A percentile compares a stretch with the other conserved stretches of the same genome.
phyloP scores from a whole-genome alignment of 306 rosid species.

The Casuarina glauca region DNA sequence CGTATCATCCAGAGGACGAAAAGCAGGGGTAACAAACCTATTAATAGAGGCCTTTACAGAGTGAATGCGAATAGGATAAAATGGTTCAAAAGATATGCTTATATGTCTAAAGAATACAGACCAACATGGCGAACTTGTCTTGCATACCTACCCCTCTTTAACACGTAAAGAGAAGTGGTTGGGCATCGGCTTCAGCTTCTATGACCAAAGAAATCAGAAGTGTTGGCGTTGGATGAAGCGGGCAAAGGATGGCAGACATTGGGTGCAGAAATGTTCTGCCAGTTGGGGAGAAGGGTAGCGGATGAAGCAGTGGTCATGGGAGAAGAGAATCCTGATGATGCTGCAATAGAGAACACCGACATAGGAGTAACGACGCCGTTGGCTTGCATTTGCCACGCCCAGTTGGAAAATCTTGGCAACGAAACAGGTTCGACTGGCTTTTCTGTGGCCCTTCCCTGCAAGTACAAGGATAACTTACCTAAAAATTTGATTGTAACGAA shows the following conservation, averaged over 20 bases:
- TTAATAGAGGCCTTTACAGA: background rate
- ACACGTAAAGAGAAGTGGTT: background rate
- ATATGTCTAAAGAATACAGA: conserved; percentile 19
- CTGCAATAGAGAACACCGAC: conserved; percentile 49
- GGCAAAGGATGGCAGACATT: conserved; percentile 25
- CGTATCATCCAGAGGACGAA: background rate
- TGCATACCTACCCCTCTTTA: conserved; percentile 14
- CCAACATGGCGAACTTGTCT: background rate
- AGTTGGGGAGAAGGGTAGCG: conserved; percentile 8
- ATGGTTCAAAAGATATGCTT: conserved; percentile 12
- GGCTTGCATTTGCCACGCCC: conserved; percentile 47
- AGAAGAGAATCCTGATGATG: conserved; percentile 77
- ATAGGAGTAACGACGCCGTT: conserved; percentile 27
- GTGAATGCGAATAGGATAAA: background rate
- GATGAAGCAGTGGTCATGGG: conserved; percentile 21
- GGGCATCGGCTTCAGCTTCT: conserved; percentile 7
- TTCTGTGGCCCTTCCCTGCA: conserved; percentile 37
- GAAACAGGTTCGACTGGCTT: conserved; percentile 28
- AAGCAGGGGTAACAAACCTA: background rate
- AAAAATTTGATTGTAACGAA: background rate
- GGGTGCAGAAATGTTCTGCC: conserved; percentile 28
- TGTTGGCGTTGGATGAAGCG: conserved; percentile 4
- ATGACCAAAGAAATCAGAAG: conserved; percentile 4
- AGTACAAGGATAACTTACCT: background rate
- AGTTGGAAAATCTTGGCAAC: conserved; percentile 24